Evolutionary conservation across 176 grass and related monocot genomes (phyloP), one percentile per base, ranked within the genome.

Genomic region (Secale cereale): DNA sequence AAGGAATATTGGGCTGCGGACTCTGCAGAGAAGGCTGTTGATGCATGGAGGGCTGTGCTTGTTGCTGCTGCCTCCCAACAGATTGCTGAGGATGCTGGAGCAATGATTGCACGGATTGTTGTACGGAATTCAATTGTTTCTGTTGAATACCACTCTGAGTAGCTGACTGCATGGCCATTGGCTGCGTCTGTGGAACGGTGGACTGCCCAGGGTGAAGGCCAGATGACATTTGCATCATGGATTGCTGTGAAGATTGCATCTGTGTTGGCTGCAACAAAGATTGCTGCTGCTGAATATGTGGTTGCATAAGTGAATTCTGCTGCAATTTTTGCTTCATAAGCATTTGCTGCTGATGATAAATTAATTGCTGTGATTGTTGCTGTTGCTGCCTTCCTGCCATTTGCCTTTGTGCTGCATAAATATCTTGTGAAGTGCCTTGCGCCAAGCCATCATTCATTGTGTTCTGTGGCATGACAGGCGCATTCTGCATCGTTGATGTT

Each of bases 331-430:
- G 92, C 12, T 85, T 92, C 77, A 91, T 52, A 26, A 81, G 7
- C 48, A 90, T 88, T 75, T 91, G 45, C 67, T 98, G 95, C 65
- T 95, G 93, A 41, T 95, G 92, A 80, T 93, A 95, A 25, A 93
- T 57, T 45, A 95, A 54, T 67, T 94, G 95, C 11, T 95, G 92
- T 59, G 85, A 82, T 82, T 93, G 93, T 63, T 90, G 90, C 79
- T 93, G 91, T 57, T 94, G 94, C 56, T 90, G 91, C 85, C 91
- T 95, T 84, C 89, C 92, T 28, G 25, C 63, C 70, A 84, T 92
- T 95, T 83, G 93, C 70, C 88, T 96, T 82, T 95, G 93, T 62
- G 90, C 79, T 78, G 90, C 70, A 90, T 95, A 95, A 46, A 95
- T 90, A 85, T 95, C 90, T 76, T 89, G 78, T 75, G 88, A 60